Evolutionary conservation across 768 basidiomycete genomes (phyloP), one percentile per base, ranked within the genome.

Genomic region (Favolaschia claudopus): DNA sequence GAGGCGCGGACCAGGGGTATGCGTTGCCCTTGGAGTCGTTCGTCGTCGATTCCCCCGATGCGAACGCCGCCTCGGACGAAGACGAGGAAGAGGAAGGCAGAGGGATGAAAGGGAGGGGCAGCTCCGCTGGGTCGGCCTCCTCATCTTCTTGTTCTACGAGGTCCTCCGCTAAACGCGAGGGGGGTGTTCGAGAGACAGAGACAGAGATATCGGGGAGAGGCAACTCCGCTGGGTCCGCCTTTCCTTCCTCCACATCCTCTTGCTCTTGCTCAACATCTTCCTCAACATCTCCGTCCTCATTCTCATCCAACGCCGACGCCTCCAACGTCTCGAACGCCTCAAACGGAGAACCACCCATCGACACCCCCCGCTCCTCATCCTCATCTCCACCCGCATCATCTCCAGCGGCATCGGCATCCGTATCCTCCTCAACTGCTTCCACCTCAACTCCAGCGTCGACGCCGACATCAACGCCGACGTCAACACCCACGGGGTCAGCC

Each of bases 121-220:
- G n/a, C 49, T 57, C 55, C n/a, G 10, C 60, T 20, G 60, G 60
- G 38, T 62, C 60, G 29, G 22, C 32, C 36, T 24, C 43, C 25
- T 4, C 24, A 25, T 5, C 25, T 7, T 28, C 25, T 45, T 22
- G 19, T 25, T 42, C 40, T 7, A 10, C 40, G 17, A 19, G n/a
- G 17, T 42, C 6, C 40, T n/a, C n/a, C n/a, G n/a, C n/a, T n/a
- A n/a, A 42, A 27, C 22, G 25, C 43, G 8, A 17, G 22, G 15
- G 27, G 5, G 29, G n/a, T n/a, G n/a, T n/a, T n/a, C n/a, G 7
- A 12, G 44, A 19, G 8, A 4, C n/a, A 5, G n/a, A 12, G 15
- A 31, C 9, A 9, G 47, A 19, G 22, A 34, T 14, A 7, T 22
- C 24, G 4, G 43, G 43, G 6, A 44, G 43, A 10, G 48, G 12